Evolutionary conservation across 73 alveolate genomes (phyloP), one percentile per base, ranked within the genome.

Genomic region (Paramecium tetraurelia): DNA sequence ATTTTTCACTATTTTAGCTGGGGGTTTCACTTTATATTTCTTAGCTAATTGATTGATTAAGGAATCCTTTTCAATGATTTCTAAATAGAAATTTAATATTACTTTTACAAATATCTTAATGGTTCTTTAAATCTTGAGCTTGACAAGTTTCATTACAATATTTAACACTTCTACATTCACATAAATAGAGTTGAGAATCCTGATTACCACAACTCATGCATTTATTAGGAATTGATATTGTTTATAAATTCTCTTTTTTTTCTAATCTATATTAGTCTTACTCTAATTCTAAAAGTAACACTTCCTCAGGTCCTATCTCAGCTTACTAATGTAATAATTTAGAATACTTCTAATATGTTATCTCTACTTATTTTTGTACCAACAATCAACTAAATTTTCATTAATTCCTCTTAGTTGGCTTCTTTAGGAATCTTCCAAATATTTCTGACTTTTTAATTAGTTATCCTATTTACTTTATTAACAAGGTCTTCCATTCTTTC

Each of bases 301-400:
- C 46, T 44, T 92, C 96, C 20, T 95, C 95, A 20, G 92, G 93
- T 46, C 97, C 97, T 16, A 95, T 75, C 35, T 94, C 95, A 24
- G 92, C 70, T 36, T 92, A 93, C 59, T 94, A 92, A 40, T 20
- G 31, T n/a, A 35, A 75, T 75, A 75, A 5, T 3, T 35, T 11
- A n/a, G 6, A 75, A 38, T 75, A 75, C 87, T 38, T 75, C 87
- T 75, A 80, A 24, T 8, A 48, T 44, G 7, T 40, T 9, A 44
- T 80, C 90, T 44, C 20, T 80, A 80, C 92, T 75, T 31, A 76
- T 18, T 71, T 58, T 90, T 63, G 58, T 21, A 22, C 71, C 88
- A 87, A 77, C 92, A 38, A 16, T n/a, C 31, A 6, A 86, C 85
- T n/a, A 76, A 88, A 1, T 88, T 53, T 18, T 59, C 59, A 21